phyloP scores from a whole-genome alignment of 257 asterid genomes.

The Ligustrum vulgare region DNA sequence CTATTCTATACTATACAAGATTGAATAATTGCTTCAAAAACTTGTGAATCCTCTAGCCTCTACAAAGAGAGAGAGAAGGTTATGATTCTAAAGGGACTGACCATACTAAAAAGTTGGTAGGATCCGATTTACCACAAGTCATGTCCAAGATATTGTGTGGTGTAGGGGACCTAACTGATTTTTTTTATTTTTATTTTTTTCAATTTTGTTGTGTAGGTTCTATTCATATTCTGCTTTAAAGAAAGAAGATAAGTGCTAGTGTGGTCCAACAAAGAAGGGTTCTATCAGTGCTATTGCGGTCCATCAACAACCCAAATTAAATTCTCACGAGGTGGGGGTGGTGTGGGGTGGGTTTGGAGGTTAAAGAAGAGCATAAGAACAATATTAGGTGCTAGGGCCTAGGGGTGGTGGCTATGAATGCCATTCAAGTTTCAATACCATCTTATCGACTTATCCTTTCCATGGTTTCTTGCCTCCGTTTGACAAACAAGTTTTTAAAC shows the following conservation, averaged over 20 bases:
- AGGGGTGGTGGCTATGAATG: background rate
- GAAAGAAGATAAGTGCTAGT: background rate
- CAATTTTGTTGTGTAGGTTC: conserved; percentile 1
- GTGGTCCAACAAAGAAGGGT: conserved; percentile 4
- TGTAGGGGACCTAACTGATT: background rate
- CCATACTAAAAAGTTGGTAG: background rate
- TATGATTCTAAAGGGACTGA: background rate
- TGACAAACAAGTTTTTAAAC: too few relatives aligned
- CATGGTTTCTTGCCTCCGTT: background rate
- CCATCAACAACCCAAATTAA: background rate
- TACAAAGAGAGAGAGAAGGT: background rate
- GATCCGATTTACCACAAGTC: background rate
- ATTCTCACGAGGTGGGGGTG: background rate
- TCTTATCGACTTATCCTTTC: conserved; percentile 6
- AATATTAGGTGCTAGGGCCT: background rate
- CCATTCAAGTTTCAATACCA: background rate
- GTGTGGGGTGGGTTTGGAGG: too few relatives aligned
- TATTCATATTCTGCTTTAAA: conserved; percentile 5
- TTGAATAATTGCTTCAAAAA: too few relatives aligned
- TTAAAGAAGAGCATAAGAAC: too few relatives aligned
- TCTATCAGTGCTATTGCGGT: conserved; percentile 6
- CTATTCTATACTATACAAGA: too few relatives aligned
- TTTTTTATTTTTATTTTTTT: too few relatives aligned
- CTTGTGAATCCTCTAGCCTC: too few relatives aligned
- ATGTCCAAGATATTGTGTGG: background rate